Conservation (phyloP, 2,329 filamentous ascomycete genomes). For the Rutstroemia sp. region DNA sequence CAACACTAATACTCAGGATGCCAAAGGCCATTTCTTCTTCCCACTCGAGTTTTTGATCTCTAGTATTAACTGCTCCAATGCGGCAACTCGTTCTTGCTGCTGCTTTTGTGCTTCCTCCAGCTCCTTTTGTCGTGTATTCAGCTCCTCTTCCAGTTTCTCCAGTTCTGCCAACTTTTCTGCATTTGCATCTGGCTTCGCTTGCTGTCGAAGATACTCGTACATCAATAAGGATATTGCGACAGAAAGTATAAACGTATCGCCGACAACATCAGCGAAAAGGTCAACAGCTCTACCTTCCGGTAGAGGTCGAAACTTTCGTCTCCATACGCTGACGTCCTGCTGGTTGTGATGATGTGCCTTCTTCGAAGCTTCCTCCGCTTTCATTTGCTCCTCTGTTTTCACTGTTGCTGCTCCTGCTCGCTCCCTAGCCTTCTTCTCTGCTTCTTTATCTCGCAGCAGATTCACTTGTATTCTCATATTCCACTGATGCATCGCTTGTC, state of each 20-base stretch:
- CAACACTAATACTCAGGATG: background rate
- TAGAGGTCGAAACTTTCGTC: conserved; percentile 53
- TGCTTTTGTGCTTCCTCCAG: conserved; percentile 44
- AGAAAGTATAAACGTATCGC: conserved; percentile 54
- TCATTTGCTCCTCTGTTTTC: conserved; percentile 53
- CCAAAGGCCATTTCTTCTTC: conserved; percentile 21
- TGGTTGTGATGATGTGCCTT: conserved; percentile 27
- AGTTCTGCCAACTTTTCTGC: conserved; percentile 45
- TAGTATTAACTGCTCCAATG: conserved; percentile 27
- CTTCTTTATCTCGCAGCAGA: conserved; percentile 48
- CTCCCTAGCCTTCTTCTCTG: conserved; percentile 52
- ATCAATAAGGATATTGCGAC: conserved; percentile 51
- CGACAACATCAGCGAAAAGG: conserved; percentile 58
- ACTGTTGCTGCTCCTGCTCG: conserved; percentile 57
- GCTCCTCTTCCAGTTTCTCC: conserved; percentile 47
- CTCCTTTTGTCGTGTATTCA: conserved; percentile 39
- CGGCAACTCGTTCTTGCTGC: conserved; percentile 25
- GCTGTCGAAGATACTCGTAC: conserved; percentile 53
- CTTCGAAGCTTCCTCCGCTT: conserved; percentile 44
- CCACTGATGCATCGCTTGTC: conserved; percentile 57
- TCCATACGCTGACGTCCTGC: conserved; percentile 47
- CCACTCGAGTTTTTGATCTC: conserved; percentile 23
- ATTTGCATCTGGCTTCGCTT: conserved; percentile 54
- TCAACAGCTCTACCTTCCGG: conserved; percentile 60
- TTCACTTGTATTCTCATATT: conserved; percentile 60